Evolutionary conservation across 2,329 filamentous ascomycete genomes (phyloP), one percentile per base, ranked within the genome.

Genomic region (Rhytidhysteron rufulum): DNA sequence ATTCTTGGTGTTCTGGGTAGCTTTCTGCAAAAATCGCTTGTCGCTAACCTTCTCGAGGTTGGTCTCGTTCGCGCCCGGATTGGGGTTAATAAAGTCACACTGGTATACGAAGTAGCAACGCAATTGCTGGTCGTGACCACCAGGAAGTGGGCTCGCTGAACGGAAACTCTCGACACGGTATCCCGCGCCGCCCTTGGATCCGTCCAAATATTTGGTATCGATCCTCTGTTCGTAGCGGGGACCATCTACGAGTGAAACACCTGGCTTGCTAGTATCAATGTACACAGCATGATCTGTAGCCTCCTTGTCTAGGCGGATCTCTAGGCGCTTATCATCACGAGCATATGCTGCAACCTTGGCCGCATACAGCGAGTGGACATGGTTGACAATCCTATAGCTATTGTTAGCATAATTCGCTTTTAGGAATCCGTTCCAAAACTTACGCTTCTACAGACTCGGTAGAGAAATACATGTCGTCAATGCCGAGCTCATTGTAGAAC

Each of bases 41-140:
- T 98, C 93, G 49, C 89, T 88, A 63, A 98, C 90, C 55, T 91
- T 77, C 55, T 96, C 88, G 47, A 98, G 80, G 52, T 88, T 82
- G 24, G 88, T 95, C 75, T 97, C 93, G 38, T 82, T 79, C 10
- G 83, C 80, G 39, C 65, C 66, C 0, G 90, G 87, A 48, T 82
- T 82, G 7, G 85, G 74, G 56, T 91, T 81, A 52, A 81, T 82
- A 68, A 97, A 98, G 60, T 86, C 82, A 68, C 91, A 95, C 68
- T 95, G 88, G 74, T 98, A 98, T 53, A 98, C 89, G 63, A 98
- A 98, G 74, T 98, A 98, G 74, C 93, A 98, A 47, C 93, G 86
- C 41, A 98, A 75, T 40, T 91, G 88, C 42, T 91, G 83, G 58
- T 89, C 85, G 41, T 85, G 83, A 45, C 80, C 78, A 32, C 81